Conservation (phyloP, 345 rosid genomes). For the Bruguiera parviflora region DNA sequence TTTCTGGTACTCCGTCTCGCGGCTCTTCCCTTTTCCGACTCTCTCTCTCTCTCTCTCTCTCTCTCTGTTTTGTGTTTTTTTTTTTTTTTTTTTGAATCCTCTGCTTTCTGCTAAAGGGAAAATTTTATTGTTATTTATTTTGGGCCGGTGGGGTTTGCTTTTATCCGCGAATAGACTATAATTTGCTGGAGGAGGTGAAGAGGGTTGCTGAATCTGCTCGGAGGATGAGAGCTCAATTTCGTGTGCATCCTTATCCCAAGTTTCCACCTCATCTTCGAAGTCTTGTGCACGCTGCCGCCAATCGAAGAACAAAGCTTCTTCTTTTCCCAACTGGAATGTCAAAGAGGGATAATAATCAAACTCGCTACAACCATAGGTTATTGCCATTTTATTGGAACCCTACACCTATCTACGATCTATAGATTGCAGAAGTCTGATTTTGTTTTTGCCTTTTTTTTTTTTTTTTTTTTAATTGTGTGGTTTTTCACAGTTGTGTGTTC, state of each 20-base stretch:
- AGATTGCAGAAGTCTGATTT: too few relatives aligned
- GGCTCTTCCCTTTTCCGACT: too few relatives aligned
- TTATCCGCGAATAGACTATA: constrained; percentile 47
- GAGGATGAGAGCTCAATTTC: constrained; percentile 51
- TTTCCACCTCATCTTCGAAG: constrained; percentile 34
- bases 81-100: too few relatives aligned
- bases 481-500: too few relatives aligned
- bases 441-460: too few relatives aligned
- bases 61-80: not conserved
- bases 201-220: constrained; percentile 70
- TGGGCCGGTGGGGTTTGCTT: too few relatives aligned
- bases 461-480: too few relatives aligned
- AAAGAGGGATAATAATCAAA: constrained; percentile 60
- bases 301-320: constrained; percentile 53
- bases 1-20: constrained; percentile 52
- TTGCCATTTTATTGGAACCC: not conserved
- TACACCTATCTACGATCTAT: too few relatives aligned
- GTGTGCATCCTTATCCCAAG: constrained; percentile 31
- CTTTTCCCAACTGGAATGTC: constrained; percentile 75
- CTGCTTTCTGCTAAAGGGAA: too few relatives aligned
- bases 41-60: not conserved
- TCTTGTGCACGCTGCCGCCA: constrained; percentile 54
- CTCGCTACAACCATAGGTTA: constrained; percentile 47
- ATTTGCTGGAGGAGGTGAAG: constrained; percentile 75
- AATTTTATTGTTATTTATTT: too few relatives aligned